Evolutionary conservation across 2,329 filamentous ascomycete species (phyloP).

Genomic region (Calycina herbarum): DNA sequence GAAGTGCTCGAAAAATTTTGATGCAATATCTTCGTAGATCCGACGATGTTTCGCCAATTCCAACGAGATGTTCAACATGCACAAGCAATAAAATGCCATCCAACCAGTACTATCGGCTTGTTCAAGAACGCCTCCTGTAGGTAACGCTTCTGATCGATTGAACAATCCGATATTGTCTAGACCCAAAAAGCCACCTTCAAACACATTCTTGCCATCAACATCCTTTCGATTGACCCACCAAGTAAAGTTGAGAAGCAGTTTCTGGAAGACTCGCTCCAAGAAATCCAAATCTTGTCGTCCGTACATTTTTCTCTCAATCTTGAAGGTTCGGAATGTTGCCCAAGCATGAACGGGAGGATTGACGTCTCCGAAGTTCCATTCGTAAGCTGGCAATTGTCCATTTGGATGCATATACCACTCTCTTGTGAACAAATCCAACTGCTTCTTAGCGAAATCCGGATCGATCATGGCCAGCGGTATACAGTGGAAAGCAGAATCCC

Average conservation of each 20-base stretch:
- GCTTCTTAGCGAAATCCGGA: conserved; percentile 96
- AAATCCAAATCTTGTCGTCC: conserved; percentile 94
- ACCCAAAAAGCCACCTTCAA: conserved; percentile 93
- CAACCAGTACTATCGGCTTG: conserved; percentile 97
- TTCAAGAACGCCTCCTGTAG: conserved; percentile 89
- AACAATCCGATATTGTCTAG: conserved; percentile 97
- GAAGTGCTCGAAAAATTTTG: conserved; percentile 99
- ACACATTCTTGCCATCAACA: conserved; percentile 91
- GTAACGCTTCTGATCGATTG: conserved; percentile 92
- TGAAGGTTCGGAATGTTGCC: conserved; percentile 94
- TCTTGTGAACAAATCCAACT: conserved; percentile 90
- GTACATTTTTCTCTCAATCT: conserved; percentile 97
- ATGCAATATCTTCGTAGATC: conserved; percentile 94
- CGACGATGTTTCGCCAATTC: conserved; percentile 94
- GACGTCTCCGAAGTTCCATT: conserved; percentile 98
- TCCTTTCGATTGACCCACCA: conserved; percentile 99
- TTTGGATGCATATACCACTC: conserved; percentile 99
- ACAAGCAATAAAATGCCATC: conserved; percentile 98
- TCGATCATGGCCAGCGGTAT: conserved; percentile 97
- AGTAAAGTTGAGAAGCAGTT: conserved; percentile 92
- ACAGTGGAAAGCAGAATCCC: conserved; percentile 97
- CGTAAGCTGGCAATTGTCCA: conserved; percentile 85
- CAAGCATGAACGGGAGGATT: conserved; percentile 96
- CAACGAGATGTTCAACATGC: conserved; percentile 94
- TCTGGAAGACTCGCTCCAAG: conserved; percentile 94